A percentile compares a stretch with the other conserved stretches of the same genome.
These are phyloP conservation scores for Mucuna pruriens DNA, from an alignment of 306 rosid genomes.

Conservation along the genomic window DNA sequence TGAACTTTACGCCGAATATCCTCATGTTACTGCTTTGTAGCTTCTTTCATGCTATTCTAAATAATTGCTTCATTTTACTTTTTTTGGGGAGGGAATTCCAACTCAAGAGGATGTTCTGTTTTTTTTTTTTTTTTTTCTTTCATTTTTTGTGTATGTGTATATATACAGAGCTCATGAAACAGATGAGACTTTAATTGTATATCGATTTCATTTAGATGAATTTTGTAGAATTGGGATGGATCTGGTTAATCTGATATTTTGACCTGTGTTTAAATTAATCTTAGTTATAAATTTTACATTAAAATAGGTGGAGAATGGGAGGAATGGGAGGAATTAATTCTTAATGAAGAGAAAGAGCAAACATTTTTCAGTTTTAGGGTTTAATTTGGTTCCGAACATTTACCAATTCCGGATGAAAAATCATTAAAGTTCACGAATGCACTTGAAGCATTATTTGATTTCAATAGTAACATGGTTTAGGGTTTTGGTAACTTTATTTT, in stretches of 20 bases:
- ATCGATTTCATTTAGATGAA: conserved; percentile 23
- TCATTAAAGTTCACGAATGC: neutral
- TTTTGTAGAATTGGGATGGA: conserved; percentile 36
- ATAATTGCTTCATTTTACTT: too few relatives aligned
- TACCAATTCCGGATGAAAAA: neutral
- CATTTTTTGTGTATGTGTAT: neutral
- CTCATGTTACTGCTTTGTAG: conserved; percentile 36
- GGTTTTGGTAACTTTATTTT: neutral
- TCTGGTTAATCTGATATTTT: neutral
- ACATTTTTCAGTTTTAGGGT: neutral
- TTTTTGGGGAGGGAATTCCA: neutral
- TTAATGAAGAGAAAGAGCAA: neutral
- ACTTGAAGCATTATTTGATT: neutral
- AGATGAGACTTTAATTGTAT: conserved; percentile 26
- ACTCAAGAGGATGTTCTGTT: neutral
- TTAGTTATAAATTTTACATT: neutral
- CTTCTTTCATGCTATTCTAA: neutral
- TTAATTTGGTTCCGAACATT: neutral
- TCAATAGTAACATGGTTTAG: neutral
- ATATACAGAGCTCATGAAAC: conserved; percentile 29
- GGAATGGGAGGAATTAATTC: neutral
- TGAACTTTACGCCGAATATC: conserved; percentile 58
- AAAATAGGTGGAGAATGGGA: neutral
- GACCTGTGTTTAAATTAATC: neutral
- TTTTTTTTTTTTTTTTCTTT: too few relatives aligned